Evolutionary conservation across 169 alveolate genomes (phyloP), one percentile per base, ranked within the genome.

Genomic region (Cryptosporidium viatorum): DNA sequence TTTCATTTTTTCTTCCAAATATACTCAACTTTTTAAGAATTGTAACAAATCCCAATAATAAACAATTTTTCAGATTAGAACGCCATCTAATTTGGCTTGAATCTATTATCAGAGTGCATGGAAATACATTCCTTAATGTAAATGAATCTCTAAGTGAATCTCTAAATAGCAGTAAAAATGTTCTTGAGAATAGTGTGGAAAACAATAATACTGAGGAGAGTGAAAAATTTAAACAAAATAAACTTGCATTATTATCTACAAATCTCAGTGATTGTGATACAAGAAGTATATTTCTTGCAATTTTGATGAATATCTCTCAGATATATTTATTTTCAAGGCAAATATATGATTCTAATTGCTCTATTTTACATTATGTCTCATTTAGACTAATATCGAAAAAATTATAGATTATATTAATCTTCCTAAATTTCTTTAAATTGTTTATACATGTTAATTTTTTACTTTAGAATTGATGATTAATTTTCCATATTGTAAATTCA

Each of bases 1-100:
- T 93, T 23, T 69, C 94, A n/a, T 59, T 86, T 39, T 69, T 93
- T 59, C 84, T 92, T 65, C 95, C 94, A 23, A 68, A 70, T n/a
- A 60, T 93, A 18, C 86, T 93, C 48, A 71, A 91, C 68, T 87
- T 93, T 60, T 55, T 87, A 62, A 43, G 92, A 92, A 60, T 85
- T 87, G 50, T 29, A 71, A 59, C 91, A 65, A 65, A 35, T 70
- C 62, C 92, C 60, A 41, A 85, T 74, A 85, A 86, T 91, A 21
- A 35, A 43, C 39, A 92, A 55, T 62, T 92, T 73, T 86, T 87
- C 69, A 26, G 91, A 58, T 26, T 84, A 67, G 89, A 80, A 62
- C 59, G 73, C 0, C 94, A 92, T 37, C 31, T 92, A 14, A 71
- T 69, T 69, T 92, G 92, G 89, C 71, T 92, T 29, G 91, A 92